phyloP scores from a whole-genome alignment of 306 rosid species.

The Sindora glabra region DNA sequence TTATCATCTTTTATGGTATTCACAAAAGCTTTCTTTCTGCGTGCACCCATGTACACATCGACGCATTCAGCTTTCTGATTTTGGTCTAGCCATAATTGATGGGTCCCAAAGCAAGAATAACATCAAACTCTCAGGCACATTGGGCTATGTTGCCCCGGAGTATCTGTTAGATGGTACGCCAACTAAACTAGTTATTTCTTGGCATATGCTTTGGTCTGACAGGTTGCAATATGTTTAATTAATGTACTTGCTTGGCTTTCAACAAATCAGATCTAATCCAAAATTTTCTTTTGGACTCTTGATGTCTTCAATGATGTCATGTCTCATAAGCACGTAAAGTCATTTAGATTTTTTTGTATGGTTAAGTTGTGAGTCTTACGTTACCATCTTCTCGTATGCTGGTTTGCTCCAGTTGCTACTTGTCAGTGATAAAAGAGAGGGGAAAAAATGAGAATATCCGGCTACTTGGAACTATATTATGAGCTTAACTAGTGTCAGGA shows the following conservation, averaged over 20 bases:
- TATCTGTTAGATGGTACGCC: conserved; percentile 91
- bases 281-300: conserved; percentile 21
- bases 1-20: conserved; percentile 7
- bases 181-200: conserved; percentile 23
- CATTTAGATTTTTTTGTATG: conserved; percentile 9
- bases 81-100: conserved; percentile 78
- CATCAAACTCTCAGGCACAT: conserved; percentile 82
- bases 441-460: no score
- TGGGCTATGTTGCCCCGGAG: conserved; percentile 95
- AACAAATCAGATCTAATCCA: conserved; percentile 24
- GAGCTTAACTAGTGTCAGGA: not conserved
- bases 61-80: conserved; percentile 85
- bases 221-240: conserved; percentile 4
- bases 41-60: conserved; percentile 6
- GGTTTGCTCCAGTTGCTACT: conserved; percentile 18
- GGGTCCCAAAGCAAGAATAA: conserved; percentile 74
- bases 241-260: conserved; percentile 17
- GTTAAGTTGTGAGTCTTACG: conserved; percentile 19
- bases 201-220: conserved; percentile 17
- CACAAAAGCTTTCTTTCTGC: conserved; percentile 3
- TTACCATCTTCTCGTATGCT: conserved; percentile 6
- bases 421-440: conserved; percentile 13
- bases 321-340: conserved; percentile 13
- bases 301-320: conserved; percentile 21
- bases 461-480: not conserved